A percentile compares a stretch with the other conserved stretches of the same genome.
phyloP scores from a whole-genome alignment of 345 rosid species.

The Eucalyptus polybractea region DNA sequence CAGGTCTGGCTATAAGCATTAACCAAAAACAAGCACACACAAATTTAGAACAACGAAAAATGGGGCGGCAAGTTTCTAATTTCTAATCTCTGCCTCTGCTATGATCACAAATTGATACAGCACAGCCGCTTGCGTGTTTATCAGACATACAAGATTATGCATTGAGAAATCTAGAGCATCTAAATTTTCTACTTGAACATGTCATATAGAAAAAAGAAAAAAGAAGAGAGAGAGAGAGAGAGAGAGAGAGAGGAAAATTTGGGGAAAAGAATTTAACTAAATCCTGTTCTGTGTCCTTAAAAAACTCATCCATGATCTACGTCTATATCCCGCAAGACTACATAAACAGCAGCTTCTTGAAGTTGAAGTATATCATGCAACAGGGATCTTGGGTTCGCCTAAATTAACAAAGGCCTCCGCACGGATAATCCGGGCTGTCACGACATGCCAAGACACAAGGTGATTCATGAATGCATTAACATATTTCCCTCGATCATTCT shows the following conservation, averaged over 20 bases:
- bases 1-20: neutral
- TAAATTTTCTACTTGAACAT: neutral
- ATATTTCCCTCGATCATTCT: conserved; percentile 71
- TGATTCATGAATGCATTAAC: conserved; percentile 64
- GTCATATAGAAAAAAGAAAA: neutral
- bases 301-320: neutral
- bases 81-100: neutral
- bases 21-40: neutral
- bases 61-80: neutral
- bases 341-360: neutral
- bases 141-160: neutral
- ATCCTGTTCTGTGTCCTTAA: neutral
- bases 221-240: too few species aligned
- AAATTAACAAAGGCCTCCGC: conserved; percentile 87
- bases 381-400: conserved; percentile 73
- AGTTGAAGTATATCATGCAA: conserved; percentile 20
- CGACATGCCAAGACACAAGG: conserved; percentile 84
- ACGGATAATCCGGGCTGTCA: conserved; percentile 64
- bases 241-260: neutral
- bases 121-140: neutral
- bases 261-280: neutral
- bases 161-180: neutral
- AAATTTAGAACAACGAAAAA: neutral
- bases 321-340: neutral
- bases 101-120: neutral